Evolutionary conservation across 2,329 filamentous ascomycete species (phyloP).

Genomic region (Clarireedia monteithiana): DNA sequence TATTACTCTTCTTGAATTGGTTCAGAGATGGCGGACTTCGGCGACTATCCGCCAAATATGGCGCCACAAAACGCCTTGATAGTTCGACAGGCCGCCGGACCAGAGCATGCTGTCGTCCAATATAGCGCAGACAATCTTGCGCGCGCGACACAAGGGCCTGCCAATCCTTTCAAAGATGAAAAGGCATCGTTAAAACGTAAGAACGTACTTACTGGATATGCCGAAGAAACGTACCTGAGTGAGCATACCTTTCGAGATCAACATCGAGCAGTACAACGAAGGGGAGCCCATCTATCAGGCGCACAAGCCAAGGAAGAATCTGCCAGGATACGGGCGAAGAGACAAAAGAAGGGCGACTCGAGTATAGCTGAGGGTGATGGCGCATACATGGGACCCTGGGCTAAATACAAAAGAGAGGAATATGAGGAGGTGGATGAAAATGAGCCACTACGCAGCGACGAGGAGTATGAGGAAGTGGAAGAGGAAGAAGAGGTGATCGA

Average conservation of each 20-base stretch:
- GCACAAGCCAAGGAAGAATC: constrained; percentile 62
- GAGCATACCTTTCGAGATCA: constrained; percentile 85
- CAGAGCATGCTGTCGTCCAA: constrained; percentile 52
- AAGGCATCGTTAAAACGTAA: constrained; percentile 61
- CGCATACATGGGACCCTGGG: constrained; percentile 93
- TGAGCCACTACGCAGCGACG: constrained; percentile 66
- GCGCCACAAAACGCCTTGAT: constrained; percentile 56
- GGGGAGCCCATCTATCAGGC: constrained; percentile 46
- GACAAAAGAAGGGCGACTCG: constrained; percentile 80
- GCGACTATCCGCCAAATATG: constrained; percentile 59
- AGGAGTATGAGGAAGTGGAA: constrained; percentile 71
- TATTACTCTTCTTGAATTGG: background rate
- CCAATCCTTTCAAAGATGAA: constrained; percentile 67
- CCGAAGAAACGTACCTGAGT: constrained; percentile 81
- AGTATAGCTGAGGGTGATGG: constrained; percentile 78
- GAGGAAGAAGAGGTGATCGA: constrained; percentile 62
- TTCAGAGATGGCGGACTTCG: constrained; percentile 49
- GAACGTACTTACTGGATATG: constrained; percentile 76
- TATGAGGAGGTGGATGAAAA: constrained; percentile 69
- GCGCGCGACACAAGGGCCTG: constrained; percentile 57
- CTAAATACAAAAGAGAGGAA: constrained; percentile 65
- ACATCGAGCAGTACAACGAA: constrained; percentile 73
- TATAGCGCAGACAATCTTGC: constrained; percentile 68
- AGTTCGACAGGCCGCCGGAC: constrained; percentile 45
- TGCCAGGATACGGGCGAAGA: constrained; percentile 58